Evolutionary conservation across 202 grass and related monocot genomes (phyloP).

Genomic region (Tripidium arundinaceum): DNA sequence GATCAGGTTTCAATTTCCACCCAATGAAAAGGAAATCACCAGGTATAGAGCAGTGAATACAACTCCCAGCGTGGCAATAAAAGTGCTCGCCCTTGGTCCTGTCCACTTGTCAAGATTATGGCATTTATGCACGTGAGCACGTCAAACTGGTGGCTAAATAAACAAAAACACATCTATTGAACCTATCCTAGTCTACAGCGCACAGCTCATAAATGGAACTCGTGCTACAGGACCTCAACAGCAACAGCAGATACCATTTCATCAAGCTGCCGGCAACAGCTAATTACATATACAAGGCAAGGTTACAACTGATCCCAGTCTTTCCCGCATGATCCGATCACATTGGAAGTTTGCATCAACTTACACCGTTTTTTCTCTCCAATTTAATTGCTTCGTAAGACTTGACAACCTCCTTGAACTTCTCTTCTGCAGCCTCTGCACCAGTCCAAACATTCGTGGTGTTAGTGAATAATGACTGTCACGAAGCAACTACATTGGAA

Average conservation of each 20-base stretch:
- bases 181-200: slow-evolving; percentile 31
- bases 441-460: background rate
- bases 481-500: too few relatives aligned
- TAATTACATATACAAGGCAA: background rate
- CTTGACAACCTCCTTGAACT: slow-evolving; percentile 90
- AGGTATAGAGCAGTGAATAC: background rate
- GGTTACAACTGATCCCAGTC: slow-evolving; percentile 6
- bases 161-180: slow-evolving; percentile 17
- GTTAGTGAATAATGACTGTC: background rate
- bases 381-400: slow-evolving; percentile 95
- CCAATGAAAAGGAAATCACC: background rate
- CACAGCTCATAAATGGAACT: background rate
- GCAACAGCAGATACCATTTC: background rate
- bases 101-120: slow-evolving; percentile 9
- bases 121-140: slow-evolving; percentile 14
- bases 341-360: slow-evolving; percentile 15
- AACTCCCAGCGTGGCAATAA: slow-evolving; percentile 11
- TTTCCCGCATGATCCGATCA: background rate
- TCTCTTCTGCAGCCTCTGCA: slow-evolving; percentile 78
- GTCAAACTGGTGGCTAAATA: background rate
- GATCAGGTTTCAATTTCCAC: background rate
- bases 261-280: slow-evolving; percentile 12
- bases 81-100: slow-evolving; percentile 13
- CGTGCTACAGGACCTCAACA: background rate
- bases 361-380: slow-evolving; percentile 63